These are phyloP conservation scores for Naganishia sp. DNA, from an alignment of 1,284 basidiomycete species.

Conservation along the genomic window DNA sequence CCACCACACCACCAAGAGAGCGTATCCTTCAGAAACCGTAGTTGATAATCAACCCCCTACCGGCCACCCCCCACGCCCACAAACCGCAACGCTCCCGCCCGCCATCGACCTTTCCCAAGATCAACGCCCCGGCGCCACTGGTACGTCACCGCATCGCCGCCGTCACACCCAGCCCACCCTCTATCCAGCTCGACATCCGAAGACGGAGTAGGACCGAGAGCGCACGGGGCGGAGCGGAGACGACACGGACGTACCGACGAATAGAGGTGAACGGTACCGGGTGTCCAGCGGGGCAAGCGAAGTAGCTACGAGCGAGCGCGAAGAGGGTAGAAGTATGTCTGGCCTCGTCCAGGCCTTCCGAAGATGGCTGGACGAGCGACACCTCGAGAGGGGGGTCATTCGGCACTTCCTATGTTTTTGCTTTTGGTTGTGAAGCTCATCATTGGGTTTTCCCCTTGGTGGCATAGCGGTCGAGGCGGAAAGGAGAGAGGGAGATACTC, in stretches of 20 bases:
- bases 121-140: constrained; percentile 9
- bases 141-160: too few species aligned
- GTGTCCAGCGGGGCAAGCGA: background rate
- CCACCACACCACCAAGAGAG: constrained; percentile 8
- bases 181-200: constrained; percentile 29
- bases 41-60: constrained; percentile 29
- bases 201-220: constrained; percentile 24
- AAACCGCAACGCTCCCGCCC: constrained; percentile 3
- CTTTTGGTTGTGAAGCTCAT: constrained; percentile 19
- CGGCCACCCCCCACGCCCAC: constrained; percentile 8
- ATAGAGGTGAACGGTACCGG: constrained; percentile 18
- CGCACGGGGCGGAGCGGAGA: background rate
- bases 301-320: constrained; percentile 16
- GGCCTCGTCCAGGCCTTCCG: background rate
- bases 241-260: background rate
- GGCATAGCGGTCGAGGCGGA: background rate
- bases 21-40: constrained; percentile 21
- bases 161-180: background rate
- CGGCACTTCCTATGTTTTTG: constrained; percentile 28
- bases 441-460: constrained; percentile 3
- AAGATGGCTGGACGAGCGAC: too few species aligned
- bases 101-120: constrained; percentile 25
- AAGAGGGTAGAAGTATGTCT: background rate
- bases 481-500: constrained; percentile 3
- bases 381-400: constrained; percentile 14